Percentiles rank a stretch among this genome's conserved stretches.
Conservation (phyloP, 768 basidiomycete genomes). For the Leccinum pellstonianum region DNA sequence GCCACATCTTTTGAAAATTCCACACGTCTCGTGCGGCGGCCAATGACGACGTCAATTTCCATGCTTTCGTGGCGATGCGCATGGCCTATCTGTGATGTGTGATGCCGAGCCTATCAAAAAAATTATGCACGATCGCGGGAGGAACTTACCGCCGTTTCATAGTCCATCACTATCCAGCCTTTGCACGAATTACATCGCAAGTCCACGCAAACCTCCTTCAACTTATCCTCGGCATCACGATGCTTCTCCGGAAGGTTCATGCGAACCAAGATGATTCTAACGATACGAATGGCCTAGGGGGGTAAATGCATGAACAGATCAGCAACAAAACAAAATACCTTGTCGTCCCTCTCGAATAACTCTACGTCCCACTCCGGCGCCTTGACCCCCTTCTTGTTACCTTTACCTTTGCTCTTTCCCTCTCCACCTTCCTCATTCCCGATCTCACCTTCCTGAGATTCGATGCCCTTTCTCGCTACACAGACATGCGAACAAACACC, state of each 20-base stretch:
- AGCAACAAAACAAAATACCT: constrained; percentile 36
- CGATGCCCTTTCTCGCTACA: constrained; percentile 7
- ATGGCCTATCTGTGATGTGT: constrained; percentile 52
- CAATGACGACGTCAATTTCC: constrained; percentile 37
- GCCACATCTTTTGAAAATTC: neutral
- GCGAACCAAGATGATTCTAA: constrained; percentile 39
- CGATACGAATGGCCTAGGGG: constrained; percentile 46
- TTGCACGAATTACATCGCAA: constrained; percentile 53
- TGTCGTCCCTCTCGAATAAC: constrained; percentile 57
- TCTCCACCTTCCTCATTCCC: constrained; percentile 22
- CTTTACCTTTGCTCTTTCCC: neutral
- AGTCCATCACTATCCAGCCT: constrained; percentile 47
- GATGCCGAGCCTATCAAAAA: neutral
- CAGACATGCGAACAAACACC: constrained; percentile 64
- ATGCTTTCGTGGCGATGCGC: constrained; percentile 60
- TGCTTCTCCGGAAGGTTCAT: constrained; percentile 32
- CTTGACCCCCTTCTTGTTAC: constrained; percentile 17
- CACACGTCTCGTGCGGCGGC: fast-evolving
- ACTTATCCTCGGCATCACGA: constrained; percentile 16
- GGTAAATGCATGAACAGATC: neutral
- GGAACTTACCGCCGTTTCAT: constrained; percentile 44
- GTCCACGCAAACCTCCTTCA: constrained; percentile 28
- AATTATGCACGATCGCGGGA: too few relatives aligned
- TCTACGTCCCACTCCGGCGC: constrained; percentile 45
- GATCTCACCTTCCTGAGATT: neutral